A percentile compares a stretch with the other conserved stretches of the same genome.
phyloP scores from a whole-genome alignment of 1,284 basidiomycete genomes.

The Ceratobasidium sp. region DNA sequence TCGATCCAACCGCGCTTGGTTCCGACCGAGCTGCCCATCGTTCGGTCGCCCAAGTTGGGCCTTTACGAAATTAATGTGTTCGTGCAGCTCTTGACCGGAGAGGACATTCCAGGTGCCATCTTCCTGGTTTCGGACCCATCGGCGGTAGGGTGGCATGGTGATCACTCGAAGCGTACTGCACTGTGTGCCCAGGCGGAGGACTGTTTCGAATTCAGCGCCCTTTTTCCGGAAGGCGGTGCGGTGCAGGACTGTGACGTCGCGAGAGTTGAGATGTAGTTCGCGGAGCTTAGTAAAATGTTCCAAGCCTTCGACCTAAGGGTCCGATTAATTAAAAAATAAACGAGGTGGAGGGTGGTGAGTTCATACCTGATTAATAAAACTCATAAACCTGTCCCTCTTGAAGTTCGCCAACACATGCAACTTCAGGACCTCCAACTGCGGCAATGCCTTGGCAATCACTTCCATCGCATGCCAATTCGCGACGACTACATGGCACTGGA shows the following conservation, averaged over 20 bases:
- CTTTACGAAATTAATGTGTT: slow-evolving; percentile 39
- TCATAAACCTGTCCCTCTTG: slow-evolving; percentile 33
- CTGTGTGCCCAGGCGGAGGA: slow-evolving; percentile 5
- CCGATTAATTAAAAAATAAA: not conserved
- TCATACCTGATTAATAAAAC: slow-evolving; percentile 37
- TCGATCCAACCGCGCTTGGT: slow-evolving; percentile 9
- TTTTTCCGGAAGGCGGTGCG: slow-evolving; percentile 39
- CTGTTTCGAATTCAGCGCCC: slow-evolving; percentile 10
- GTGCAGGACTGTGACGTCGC: slow-evolving; percentile 42
- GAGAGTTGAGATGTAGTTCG: slow-evolving; percentile 40
- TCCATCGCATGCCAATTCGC: slow-evolving; percentile 44
- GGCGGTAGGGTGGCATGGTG: slow-evolving; percentile 42
- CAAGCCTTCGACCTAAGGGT: slow-evolving; percentile 27
- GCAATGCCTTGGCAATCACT: slow-evolving; percentile 40
- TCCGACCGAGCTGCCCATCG: slow-evolving; percentile 36
- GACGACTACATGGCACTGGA: slow-evolving; percentile 42
- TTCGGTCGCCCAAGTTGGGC: slow-evolving; percentile 39
- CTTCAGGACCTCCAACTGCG: slow-evolving; percentile 35
- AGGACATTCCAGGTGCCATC: slow-evolving; percentile 21
- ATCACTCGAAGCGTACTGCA: slow-evolving; percentile 27
- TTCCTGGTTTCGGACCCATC: slow-evolving; percentile 24
- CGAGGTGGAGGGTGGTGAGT: not conserved
- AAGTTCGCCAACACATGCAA: slow-evolving; percentile 41
- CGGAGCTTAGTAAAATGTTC: slow-evolving; percentile 34
- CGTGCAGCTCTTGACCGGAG: slow-evolving; percentile 32